phyloP scores from a whole-genome alignment of 179 eudicot species.

The Gypsophila paniculata region DNA sequence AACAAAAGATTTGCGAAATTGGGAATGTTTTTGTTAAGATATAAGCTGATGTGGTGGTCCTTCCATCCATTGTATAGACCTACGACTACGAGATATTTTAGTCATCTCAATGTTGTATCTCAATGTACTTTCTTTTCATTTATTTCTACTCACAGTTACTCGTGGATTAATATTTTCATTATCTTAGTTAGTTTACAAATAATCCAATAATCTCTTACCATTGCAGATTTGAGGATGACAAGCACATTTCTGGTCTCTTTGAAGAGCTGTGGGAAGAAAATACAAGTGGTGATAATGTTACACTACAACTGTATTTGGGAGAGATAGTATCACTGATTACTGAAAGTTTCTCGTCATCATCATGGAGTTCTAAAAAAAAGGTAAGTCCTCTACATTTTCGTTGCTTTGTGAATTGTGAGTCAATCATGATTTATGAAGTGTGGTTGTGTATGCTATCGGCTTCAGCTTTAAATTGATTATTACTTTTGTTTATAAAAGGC shows the following conservation, averaged over 20 bases:
- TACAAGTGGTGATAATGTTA: constrained; percentile 76
- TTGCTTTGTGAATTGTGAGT: constrained; percentile 9
- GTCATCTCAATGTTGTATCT: background rate
- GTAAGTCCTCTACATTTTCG: constrained; percentile 30
- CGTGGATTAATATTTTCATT: background rate
- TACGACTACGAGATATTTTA: too few relatives aligned
- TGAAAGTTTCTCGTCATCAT: constrained; percentile 70
- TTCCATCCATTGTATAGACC: too few relatives aligned
- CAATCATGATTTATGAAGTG: background rate
- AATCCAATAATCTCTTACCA: background rate
- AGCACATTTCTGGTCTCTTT: constrained; percentile 62
- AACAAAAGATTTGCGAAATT: too few relatives aligned
- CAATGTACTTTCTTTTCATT: background rate
- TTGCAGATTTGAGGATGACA: constrained; percentile 93
- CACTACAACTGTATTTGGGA: constrained; percentile 76
- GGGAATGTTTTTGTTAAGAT: too few relatives aligned
- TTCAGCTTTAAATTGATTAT: constrained; percentile 4
- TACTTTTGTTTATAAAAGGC: constrained; percentile 45
- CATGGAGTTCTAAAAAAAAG: constrained; percentile 82
- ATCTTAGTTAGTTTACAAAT: constrained; percentile 4
- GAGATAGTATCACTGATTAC: constrained; percentile 71
- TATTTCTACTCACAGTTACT: background rate
- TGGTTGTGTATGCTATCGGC: constrained; percentile 10
- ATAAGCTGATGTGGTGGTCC: too few relatives aligned
- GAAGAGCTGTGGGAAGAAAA: constrained; percentile 96